A percentile compares a stretch with the other conserved stretches of the same genome.
Conservation (phyloP, 2,329 filamentous ascomycete species). For the Ascochyta lentis region DNA sequence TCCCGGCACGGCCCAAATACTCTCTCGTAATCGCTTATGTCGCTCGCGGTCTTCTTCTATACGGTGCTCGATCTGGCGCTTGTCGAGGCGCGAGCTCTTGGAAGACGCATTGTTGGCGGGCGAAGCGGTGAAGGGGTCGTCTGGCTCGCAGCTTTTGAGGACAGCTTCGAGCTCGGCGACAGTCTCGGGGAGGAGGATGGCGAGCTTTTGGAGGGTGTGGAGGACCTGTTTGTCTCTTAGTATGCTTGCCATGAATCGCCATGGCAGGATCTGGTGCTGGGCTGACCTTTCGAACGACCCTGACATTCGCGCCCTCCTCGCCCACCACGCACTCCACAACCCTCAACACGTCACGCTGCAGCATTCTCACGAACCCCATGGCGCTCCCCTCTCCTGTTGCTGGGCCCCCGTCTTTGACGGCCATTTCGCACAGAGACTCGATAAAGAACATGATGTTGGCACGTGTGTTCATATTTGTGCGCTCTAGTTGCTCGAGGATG, state of each 20-base stretch:
- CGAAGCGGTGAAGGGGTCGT: slow-evolving; percentile 34
- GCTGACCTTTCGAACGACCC: slow-evolving; percentile 80
- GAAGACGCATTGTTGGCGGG: slow-evolving; percentile 1
- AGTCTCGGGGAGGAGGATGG: slow-evolving; percentile 75
- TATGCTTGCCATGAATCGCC: no score
- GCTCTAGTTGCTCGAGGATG: slow-evolving; percentile 93
- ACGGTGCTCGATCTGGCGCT: slow-evolving; percentile 89
- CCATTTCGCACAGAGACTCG: slow-evolving; percentile 89
- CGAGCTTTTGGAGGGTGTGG: slow-evolving; percentile 71
- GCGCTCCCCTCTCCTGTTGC: slow-evolving; percentile 75
- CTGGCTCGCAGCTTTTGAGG: slow-evolving; percentile 76
- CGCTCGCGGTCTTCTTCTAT: slow-evolving; percentile 97
- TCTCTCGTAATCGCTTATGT: slow-evolving; percentile 89
- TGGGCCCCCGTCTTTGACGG: slow-evolving; percentile 72
- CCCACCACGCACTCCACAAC: slow-evolving; percentile 93
- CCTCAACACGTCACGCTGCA: slow-evolving; percentile 88
- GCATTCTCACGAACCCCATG: slow-evolving; percentile 86
- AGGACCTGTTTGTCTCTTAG: slow-evolving; percentile 62
- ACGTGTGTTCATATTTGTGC: slow-evolving; percentile 93
- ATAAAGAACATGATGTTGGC: slow-evolving; percentile 99
- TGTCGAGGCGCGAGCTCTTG: slow-evolving; percentile 64
- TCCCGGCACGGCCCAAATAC: slow-evolving; percentile 85
- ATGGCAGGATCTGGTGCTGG: no score
- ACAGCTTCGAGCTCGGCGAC: slow-evolving; percentile 82
- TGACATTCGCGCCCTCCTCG: slow-evolving; percentile 89